phyloP scores from a whole-genome alignment of 78 protist species.

The Carpediemonas membranifera region DNA sequence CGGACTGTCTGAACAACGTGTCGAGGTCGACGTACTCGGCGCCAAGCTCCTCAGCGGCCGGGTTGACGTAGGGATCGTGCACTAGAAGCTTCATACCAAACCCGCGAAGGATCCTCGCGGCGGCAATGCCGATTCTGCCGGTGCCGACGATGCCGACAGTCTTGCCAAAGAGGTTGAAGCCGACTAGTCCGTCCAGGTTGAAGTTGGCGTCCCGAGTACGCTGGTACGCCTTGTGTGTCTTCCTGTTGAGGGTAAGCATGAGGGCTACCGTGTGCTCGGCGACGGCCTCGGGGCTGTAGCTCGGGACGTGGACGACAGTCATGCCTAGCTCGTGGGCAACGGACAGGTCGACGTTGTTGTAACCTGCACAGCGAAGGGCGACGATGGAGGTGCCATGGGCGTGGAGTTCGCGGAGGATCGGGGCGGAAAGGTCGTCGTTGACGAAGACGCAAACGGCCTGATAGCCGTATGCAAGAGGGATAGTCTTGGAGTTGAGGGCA shows the following conservation, averaged over 20 bases:
- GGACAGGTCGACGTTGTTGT: constrained; percentile 53
- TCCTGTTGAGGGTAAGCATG: constrained; percentile 48
- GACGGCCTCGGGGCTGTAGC: constrained; percentile 66
- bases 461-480: background rate
- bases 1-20: constrained; percentile 38
- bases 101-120: constrained; percentile 26
- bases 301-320: constrained; percentile 58
- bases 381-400: background rate
- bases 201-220: constrained; percentile 58
- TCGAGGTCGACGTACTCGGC: constrained; percentile 38
- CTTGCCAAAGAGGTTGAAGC: constrained; percentile 46
- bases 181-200: constrained; percentile 43
- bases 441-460: constrained; percentile 55
- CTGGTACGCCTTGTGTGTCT: constrained; percentile 45
- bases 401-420: constrained; percentile 3
- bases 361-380: constrained; percentile 53
- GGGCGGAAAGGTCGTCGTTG: constrained; percentile 33
- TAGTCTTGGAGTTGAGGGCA: too few species aligned
- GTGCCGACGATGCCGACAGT: constrained; percentile 57
- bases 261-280: constrained; percentile 67
- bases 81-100: constrained; percentile 35
- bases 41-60: constrained; percentile 13
- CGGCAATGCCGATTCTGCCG: constrained; percentile 50
- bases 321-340: constrained; percentile 43
- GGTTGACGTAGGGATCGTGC: constrained; percentile 14